Evolutionary conservation across 371 early-diverging fungal genomes (phyloP), one percentile per base, ranked within the genome.

Genomic region (Phascolomyces articulosus): DNA sequence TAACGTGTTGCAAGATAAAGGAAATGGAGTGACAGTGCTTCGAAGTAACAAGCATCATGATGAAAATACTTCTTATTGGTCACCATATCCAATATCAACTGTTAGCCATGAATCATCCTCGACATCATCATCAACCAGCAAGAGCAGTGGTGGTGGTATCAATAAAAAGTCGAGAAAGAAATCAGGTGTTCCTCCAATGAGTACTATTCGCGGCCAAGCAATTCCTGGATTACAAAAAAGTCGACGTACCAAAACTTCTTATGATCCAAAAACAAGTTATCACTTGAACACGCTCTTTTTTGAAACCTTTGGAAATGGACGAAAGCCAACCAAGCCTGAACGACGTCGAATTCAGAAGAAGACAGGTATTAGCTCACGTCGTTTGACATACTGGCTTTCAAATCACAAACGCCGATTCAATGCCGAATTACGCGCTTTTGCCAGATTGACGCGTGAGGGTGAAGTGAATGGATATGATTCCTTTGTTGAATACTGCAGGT

Each of bases 301-400:
- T 38, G 56, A 56, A n/a, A 21, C 56, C n/a, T 56, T 9, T 21
- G 56, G 56, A 18, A 29, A 13, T 7, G 38, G 28, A 3, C 31
- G 23, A 18, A 77, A 71, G 38, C 59, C 74, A 15, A 74, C 73
- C n/a, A 74, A 73, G 10, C 44, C 60, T 20, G 73, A 77, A 40
- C 58, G 77, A 2, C 20, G 13, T 7, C 21, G 58, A 57, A 64
- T 77, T 15, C 63, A 65, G 18, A n/a, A 55, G 10, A 58, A 64
- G 16, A 79, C 77, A 4, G 77, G 75, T 0, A 41, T 79, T 13
- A 60, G 66, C 20, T 68, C 77, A 21, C 69, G 79, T 11, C 76
- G 68, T 28, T 65, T 79, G 18, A 79, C 79, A 7, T 79, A 79
- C 41, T 79, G 79, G 79, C 70, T 79, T 34, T 76, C 76, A 4